Evolutionary conservation across 257 asterid species (phyloP), one percentile per base, ranked within the genome.

Genomic region (Verbena officinalis): DNA sequence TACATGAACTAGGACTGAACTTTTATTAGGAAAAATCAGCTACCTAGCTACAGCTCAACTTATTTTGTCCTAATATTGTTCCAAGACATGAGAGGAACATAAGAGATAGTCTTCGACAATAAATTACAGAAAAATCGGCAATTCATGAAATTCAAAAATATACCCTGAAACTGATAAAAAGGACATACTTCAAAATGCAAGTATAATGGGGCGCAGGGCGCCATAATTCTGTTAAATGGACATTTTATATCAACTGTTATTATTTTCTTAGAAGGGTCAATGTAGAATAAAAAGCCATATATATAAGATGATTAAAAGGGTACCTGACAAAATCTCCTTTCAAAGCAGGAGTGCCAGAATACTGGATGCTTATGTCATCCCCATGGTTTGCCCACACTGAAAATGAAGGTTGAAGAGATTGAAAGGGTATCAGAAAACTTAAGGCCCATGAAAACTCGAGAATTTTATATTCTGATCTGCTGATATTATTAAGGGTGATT

Each of bases 351-450:
- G 99, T 90, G 50, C 99, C 99, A 77, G 99, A 90, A 66, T 94
- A 94, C 75, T 94, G 97, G 78, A 90, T 91, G 86, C 99, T 94
- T 50, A 94, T 53, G 54, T 90, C 98, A 85, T 94, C 99, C 54
- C 99, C 99, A 71, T 88, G 98, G 80, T 88, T 84, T 70, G 98
- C 99, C 98, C 99, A 94, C 78, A 94, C 99, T 94, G 88, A 69
- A 77, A 75, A 67, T 50, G 55, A 63, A 62, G 70, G 55, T 65
- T 48, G 64, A 59, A 75, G 66, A 44, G 59, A 70, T 68, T 43
- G 59, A 69, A 64, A 63, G n/a, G 10, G 68, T 31, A 61, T 52
- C 50, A 66, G 62, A 67, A 68, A 55, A 53, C 45, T 58, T 59
- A 55, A 16, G 60, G 20, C 30, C 48, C 44, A 61, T 36, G 39